These are phyloP conservation scores for Pleurotus tuber-regium DNA, from an alignment of 768 basidiomycete genomes.

Conservation along the genomic window DNA sequence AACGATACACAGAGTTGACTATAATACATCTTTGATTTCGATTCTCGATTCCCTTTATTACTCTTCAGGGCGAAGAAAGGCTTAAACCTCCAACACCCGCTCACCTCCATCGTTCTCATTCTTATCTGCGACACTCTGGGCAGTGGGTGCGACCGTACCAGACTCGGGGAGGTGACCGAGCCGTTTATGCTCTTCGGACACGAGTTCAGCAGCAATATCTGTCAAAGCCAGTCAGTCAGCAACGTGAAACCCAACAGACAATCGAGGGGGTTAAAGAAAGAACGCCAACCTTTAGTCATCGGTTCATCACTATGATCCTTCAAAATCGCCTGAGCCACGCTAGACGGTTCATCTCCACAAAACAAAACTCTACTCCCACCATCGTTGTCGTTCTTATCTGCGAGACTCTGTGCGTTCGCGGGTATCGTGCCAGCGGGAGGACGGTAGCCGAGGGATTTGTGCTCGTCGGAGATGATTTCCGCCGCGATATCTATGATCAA, in stretches of 20 bases:
- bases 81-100: neutral
- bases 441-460: neutral
- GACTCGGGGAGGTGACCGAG: neutral
- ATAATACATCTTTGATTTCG: no score
- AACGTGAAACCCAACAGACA: no score
- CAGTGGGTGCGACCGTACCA: neutral
- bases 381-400: neutral
- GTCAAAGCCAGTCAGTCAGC: no score
- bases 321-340: slow-evolving; percentile 1
- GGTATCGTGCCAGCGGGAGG: neutral
- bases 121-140: neutral
- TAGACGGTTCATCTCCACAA: neutral
- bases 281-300: neutral
- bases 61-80: no score
- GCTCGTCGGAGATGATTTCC: neutral
- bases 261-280: no score
- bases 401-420: neutral
- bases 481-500: neutral
- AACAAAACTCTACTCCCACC: neutral
- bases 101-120: neutral
- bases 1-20: no score
- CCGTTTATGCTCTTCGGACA: neutral
- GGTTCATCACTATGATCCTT: neutral
- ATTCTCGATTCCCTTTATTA: no score
- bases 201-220: neutral